Evolutionary conservation across 495 filamentous ascomycete genomes (phyloP), one percentile per base, ranked within the genome.

Genomic region (Bryoglossum gracile): DNA sequence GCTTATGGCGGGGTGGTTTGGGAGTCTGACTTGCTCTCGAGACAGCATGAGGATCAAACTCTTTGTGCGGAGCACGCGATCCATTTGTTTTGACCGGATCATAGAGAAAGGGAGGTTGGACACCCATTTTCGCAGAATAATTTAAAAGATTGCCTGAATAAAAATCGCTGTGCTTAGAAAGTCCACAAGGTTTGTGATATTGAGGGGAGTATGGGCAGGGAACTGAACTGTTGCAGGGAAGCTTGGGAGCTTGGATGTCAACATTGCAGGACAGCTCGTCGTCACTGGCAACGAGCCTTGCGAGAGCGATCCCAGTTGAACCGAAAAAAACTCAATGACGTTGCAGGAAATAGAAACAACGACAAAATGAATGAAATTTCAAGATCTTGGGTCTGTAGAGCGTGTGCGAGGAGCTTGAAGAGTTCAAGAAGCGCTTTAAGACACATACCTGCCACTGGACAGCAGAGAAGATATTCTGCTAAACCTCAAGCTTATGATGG

Each of bases 21-120:
- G 68, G 71, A 52, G 75, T 66, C 57, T 68, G 81, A 63, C 83
- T 88, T 48, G 85, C 83, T 62, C 84, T 73, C 8, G 87, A 86
- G 26, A 84, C 78, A 46, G 83, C 82, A 59, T 87, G 92, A 11
- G 89, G 89, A 58, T 95, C 86, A 68, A 92, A 95, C 0, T 63
- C 59, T 6, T 65, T 69, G 26, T 84, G 71, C 53, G 74, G 61
- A 32, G 25, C 40, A 23, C 43, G 25, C 5, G 50, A 22, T 8
- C 38, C 42, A 10, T 76, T 67, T 39, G 56, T 58, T 43, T 51
- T 60, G 35, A 73, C 64, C 25, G 66, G 62, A 57, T 82, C 77
- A 67, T 94, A 94, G 66, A 94, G 70, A 71, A 83, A 94, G 45
- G 89, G 89, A 69, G 51, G 54, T 37, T 56, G 30, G 26, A 68